Evolutionary conservation across 495 filamentous ascomycete genomes (phyloP), one percentile per base, ranked within the genome.

Genomic region (Penicillium odoratum): DNA sequence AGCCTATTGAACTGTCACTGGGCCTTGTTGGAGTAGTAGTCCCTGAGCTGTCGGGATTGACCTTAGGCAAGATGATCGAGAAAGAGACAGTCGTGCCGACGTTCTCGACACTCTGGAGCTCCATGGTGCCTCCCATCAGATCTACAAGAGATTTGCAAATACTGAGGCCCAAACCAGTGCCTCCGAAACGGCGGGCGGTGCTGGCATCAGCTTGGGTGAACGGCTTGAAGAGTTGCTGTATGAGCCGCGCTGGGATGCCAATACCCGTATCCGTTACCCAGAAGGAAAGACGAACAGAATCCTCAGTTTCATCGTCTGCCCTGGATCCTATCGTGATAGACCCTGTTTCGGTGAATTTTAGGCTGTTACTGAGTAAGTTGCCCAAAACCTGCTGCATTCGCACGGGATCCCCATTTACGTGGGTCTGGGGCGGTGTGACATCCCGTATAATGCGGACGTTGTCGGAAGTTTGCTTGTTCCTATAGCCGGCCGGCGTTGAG

Each of bases 91-190:
- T 94, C 3, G 91, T 96, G 42, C 91, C 91, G n/a, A 80, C 74
- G 34, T 85, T 85, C 7, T 87, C 82, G 25, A 79, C 78, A 52
- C 87, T 90, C 62, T 94, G 88, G 5, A 96, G 80, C 69, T 83
- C 83, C 58, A 96, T 92, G 30, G 75, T 83, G n/a, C 91, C 91
- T 16, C 85, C 82, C 78, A 96, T 87, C 63, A 93, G 90, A 48
- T 88, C 90, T 74, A 92, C 89, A 48, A 96, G 82, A 3, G 92
- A 91, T 69, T 94, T 96, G 81, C 91, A 96, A 60, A 96, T 96
- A 64, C 88, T 91, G 46, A 96, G 78, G 1, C 91, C 91, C 8
- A 96, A 86, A 16, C 91, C 91, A 67, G 89, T 93, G 46, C 91
- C 91, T 52, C 91, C 91, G 61, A 92, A 94, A 56, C 88, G 91